Conservation (phyloP, 2,329 filamentous ascomycete species). For the Penicillium sp. region DNA sequence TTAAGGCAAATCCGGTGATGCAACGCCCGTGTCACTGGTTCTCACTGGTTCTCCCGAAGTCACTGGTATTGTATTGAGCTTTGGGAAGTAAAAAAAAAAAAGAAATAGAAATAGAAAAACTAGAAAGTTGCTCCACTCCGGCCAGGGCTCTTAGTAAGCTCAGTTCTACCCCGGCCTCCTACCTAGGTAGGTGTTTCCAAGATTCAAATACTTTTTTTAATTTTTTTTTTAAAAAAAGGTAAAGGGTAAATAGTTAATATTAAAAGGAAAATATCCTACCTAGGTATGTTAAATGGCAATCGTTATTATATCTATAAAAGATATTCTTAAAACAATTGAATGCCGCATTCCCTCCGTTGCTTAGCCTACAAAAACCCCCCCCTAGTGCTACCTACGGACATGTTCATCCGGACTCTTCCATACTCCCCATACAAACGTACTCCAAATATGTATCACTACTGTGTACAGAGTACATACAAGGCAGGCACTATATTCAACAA, state of each 20-base stretch:
- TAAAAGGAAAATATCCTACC: background rate
- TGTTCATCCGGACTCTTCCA: background rate
- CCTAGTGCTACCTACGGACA: background rate
- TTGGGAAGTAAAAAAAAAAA: background rate
- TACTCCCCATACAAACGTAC: background rate
- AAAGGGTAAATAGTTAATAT: background rate
- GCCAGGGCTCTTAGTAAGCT: background rate
- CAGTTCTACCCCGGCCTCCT: too few relatives aligned
- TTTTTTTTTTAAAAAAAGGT: background rate
- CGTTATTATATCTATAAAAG: background rate
- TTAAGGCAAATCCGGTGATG: conserved; percentile 16
- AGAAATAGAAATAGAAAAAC: background rate
- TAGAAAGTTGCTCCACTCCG: background rate
- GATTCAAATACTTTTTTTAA: background rate
- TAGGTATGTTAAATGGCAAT: background rate
- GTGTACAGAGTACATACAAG: background rate
- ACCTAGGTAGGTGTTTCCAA: too few relatives aligned
- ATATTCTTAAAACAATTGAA: background rate
- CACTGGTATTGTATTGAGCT: background rate
- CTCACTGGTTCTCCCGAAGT: background rate
- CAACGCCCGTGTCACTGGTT: conserved; percentile 23
- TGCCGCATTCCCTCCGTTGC: conserved; percentile 7
- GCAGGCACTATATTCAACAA: background rate
- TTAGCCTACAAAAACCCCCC: background rate
- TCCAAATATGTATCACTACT: background rate